phyloP scores from a whole-genome alignment of 805 yeast species.

The Candida coquimbonensis region DNA sequence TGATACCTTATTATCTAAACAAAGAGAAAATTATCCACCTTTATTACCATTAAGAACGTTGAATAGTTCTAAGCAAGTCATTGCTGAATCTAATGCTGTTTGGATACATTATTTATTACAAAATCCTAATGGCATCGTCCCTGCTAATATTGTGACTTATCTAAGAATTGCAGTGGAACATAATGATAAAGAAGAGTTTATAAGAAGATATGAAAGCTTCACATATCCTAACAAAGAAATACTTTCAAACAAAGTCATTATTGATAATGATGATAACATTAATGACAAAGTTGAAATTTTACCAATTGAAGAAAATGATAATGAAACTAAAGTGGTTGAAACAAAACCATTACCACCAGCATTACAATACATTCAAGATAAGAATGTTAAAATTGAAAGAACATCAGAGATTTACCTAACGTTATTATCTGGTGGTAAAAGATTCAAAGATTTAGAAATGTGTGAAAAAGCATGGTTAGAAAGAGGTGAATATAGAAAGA shows the following conservation, averaged over 20 bases:
- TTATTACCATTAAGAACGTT: slow-evolving; percentile 56
- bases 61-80: slow-evolving; percentile 32
- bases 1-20: slow-evolving; percentile 12
- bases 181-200: slow-evolving; percentile 30
- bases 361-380: slow-evolving; percentile 1
- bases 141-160: slow-evolving; percentile 41
- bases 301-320: neutral
- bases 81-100: slow-evolving; percentile 74
- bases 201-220: slow-evolving; percentile 27
- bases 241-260: slow-evolving; percentile 4
- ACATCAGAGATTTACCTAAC: slow-evolving; percentile 15
- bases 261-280: slow-evolving; percentile 5
- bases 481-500: slow-evolving; percentile 66
- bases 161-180: slow-evolving; percentile 39
- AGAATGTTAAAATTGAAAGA: slow-evolving; percentile 13
- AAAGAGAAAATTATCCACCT: slow-evolving; percentile 41
- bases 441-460: slow-evolving; percentile 44
- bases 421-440: slow-evolving; percentile 45
- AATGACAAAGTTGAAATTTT: too few relatives aligned
- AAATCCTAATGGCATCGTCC: slow-evolving; percentile 37
- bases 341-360: slow-evolving; percentile 12
- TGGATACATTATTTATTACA: slow-evolving; percentile 48
- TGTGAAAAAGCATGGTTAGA: slow-evolving; percentile 71
- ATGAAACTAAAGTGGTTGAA: slow-evolving; percentile 4
- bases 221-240: slow-evolving; percentile 27